A percentile compares a stretch with the other conserved stretches of the same genome.
Conservation (phyloP, 371 early-diverging fungal genomes). For the Apophysomyces variabilis region DNA sequence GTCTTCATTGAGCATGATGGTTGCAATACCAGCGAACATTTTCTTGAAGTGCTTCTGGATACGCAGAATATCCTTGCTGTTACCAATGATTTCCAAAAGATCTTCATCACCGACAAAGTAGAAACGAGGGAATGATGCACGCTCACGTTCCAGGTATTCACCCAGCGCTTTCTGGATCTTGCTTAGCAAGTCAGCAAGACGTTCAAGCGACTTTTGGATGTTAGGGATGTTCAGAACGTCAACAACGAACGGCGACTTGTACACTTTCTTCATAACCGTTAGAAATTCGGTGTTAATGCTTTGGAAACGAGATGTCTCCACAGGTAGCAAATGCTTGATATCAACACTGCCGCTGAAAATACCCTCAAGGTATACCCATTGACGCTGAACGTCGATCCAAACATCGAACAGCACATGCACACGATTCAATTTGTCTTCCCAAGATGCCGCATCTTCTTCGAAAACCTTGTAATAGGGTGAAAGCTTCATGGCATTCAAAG, state of each 20-base stretch:
- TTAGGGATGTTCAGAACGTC: constrained; percentile 93
- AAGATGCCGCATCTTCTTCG: constrained; percentile 93
- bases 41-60: constrained; percentile 98
- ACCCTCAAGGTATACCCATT: constrained; percentile 99
- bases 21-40: constrained; percentile 98
- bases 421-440: constrained; percentile 97
- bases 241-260: constrained; percentile 94
- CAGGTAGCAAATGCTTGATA: constrained; percentile 95
- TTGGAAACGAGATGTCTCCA: constrained; percentile 93
- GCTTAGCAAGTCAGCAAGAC: constrained; percentile 88
- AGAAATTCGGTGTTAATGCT: constrained; percentile 97
- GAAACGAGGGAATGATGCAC: constrained; percentile 97
- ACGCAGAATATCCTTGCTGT: constrained; percentile 92
- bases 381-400: constrained; percentile 99
- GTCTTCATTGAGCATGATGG: constrained; percentile 82
- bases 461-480: constrained; percentile 98
- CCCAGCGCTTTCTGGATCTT: constrained; percentile 98
- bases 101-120: constrained; percentile 99
- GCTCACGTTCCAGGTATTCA: constrained; percentile 96
- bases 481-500: constrained; percentile 95
- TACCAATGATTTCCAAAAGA: constrained; percentile 98
- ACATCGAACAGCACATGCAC: constrained; percentile 96
- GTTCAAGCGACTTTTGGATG: constrained; percentile 95
- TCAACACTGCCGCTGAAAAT: constrained; percentile 96
- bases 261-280: constrained; percentile 96